Conservation (phyloP, 495 filamentous ascomycete species). For the Xylona heveae region DNA sequence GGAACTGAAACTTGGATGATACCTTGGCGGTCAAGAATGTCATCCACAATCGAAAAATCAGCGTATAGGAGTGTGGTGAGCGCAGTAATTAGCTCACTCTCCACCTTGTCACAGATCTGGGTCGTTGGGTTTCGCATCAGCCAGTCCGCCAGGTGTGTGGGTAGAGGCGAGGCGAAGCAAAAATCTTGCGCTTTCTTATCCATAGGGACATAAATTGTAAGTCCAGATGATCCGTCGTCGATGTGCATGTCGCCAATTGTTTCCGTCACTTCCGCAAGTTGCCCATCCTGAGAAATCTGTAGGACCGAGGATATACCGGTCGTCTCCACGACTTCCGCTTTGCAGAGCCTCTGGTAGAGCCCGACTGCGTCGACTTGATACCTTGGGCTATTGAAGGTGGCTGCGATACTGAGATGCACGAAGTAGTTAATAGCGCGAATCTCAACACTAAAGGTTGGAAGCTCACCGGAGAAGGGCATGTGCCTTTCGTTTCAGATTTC, state of each 20-base stretch:
- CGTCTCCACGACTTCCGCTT: conserved; percentile 11
- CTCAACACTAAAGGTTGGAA: not conserved
- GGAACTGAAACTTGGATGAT: too few relatives aligned
- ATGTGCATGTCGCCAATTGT: conserved; percentile 14
- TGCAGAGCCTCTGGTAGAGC: conserved; percentile 14
- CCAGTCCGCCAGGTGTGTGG: conserved; percentile 13
- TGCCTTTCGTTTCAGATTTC: conserved; percentile 14
- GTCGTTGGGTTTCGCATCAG: conserved; percentile 15
- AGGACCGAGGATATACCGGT: conserved; percentile 14
- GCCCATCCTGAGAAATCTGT: conserved; percentile 10
- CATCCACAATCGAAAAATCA: too few relatives aligned
- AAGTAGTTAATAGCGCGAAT: conserved; percentile 1
- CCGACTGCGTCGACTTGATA: conserved; percentile 4
- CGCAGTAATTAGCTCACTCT: conserved; percentile 4
- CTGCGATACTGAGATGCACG: conserved; percentile 8
- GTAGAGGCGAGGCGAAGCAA: conserved; percentile 16
- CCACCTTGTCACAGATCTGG: conserved; percentile 7
- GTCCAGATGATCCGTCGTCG: conserved; percentile 8
- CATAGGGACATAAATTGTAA: conserved; percentile 18
- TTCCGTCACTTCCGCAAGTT: conserved; percentile 8
- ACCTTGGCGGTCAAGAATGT: too few relatives aligned
- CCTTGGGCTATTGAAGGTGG: conserved; percentile 16
- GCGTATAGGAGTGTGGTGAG: conserved; percentile 10
- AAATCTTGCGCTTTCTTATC: conserved; percentile 14
- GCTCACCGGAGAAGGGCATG: conserved; percentile 19